Evolutionary conservation across 306 rosid species (phyloP), one percentile per base, ranked within the genome.

Genomic region (Benincasa hispida): DNA sequence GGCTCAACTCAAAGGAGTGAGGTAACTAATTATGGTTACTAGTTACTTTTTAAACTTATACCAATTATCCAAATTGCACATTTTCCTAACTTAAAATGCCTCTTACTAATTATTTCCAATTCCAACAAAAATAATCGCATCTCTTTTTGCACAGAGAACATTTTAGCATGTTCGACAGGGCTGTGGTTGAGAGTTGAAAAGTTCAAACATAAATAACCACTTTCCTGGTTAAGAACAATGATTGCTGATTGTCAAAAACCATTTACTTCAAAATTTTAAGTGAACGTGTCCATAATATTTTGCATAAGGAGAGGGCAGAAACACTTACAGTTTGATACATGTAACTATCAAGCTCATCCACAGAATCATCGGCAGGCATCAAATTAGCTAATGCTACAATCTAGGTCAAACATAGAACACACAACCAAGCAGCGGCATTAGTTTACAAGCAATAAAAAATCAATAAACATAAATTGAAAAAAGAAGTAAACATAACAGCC

Each of bases 331-430:
- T 91, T 87, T 93, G 98, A 73, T 87, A 91, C 97, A 93, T 93
- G 87, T 91, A 93, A 80, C 97, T 93, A 61, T 91, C 93, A 30
- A 93, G 96, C 87, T 91, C 97, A 67, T 93, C 97, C 55, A 93
- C 97, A 12, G 91, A 85, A 86, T 90, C 98, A 84, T 93, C 97
- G 75, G 77, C 88, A 5, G 98, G 98, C 89, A 88, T 77, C 91
- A 93, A 87, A 81, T 93, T 93, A 42, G 98, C 98, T 86, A 91
- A 86, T 56, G 98, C 98, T 78, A 93, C 96, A 83, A 91, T 87
- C 98, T 91, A 88, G 59, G 34, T 2, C 72, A 55, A 28, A 74
- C 56, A 39, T 65, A 61, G 34, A 5, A 57, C 35, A 63, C 67
- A 62, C 35, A 25, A 69, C 63, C 32, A 34, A 66, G 55, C 56